Conservation (phyloP, 345 rosid genomes). For the Salix viminalis region DNA sequence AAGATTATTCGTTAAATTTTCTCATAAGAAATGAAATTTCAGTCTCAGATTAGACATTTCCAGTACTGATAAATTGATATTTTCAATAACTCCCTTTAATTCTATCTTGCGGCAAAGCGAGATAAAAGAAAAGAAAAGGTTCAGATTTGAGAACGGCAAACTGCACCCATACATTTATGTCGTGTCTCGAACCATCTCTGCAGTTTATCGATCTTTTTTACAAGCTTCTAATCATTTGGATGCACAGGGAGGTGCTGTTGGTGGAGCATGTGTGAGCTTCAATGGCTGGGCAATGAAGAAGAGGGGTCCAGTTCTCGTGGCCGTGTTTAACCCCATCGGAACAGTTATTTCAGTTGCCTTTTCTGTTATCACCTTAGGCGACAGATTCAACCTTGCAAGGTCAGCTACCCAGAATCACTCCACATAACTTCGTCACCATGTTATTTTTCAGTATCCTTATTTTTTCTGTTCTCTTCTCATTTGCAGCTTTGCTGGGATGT, state of each 20-base stretch:
- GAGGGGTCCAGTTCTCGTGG: conserved; percentile 80
- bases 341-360: conserved; percentile 59
- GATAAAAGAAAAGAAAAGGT: no score
- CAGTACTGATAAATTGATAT: no score
- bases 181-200: background rate
- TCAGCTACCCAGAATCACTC: conserved; percentile 10
- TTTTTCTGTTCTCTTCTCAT: background rate
- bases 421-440: no score
- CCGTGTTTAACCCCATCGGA: conserved; percentile 80
- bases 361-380: conserved; percentile 58
- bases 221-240: background rate
- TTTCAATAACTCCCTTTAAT: no score
- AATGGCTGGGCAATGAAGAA: conserved; percentile 92
- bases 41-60: background rate
- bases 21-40: background rate
- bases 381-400: conserved; percentile 66
- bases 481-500: conserved; percentile 80
- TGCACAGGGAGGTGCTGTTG: conserved; percentile 55
- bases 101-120: no score
- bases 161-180: background rate
- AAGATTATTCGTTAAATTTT: background rate
- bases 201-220: background rate
- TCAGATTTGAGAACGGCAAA: no score
- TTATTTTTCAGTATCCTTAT: background rate
- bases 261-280: conserved; percentile 77